Base-by-base conservation (phyloP, 2,329 filamentous ascomycete species). In the Fusarium continuum region DNA sequence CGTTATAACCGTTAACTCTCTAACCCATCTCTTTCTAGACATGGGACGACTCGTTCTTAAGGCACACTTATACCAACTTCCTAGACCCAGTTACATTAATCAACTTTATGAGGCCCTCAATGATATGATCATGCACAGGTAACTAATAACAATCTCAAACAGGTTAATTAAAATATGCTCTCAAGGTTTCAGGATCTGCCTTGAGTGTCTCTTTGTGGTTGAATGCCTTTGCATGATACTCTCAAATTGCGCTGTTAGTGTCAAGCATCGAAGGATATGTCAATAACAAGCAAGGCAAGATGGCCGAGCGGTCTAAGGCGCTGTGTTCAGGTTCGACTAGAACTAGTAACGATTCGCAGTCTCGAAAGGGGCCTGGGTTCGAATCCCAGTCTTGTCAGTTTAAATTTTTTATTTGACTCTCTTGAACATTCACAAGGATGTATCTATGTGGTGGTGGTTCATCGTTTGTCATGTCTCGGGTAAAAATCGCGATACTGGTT, bases 281-380 rank as follows among this genome's bases (percentile, higher is more conserved):
- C n/a, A 45, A 53, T 17, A 45, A 53, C 26, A 39, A 45, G 8
- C 8, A 53, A 54, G 56, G 56, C 47, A 60, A 60, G 56, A 60
- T 60, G 56, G 56, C 56, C 56, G 56, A 60, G 56, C 56, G 56
- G 63, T 66, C 64, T 67, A 59, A 68, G 58, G 61, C 44, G 57
- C 63, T 66, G 63, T 66, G 63, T 66, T 66, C 63, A 66, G 63
- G 63, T 66, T 63, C 46, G 8, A 65, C 46, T 20, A 1, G 40
- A 59, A 60, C 47, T 34, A 51, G 48, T 20, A 26, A 66, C 62
- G 53, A 65, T 52, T 66, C 63, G 63, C 63, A 66, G 63, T 66
- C 63, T 66, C 57, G 63, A 55, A 65, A 65, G 53, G 55, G 63
- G 63, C 63, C 47, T 62, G 61, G 52, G 63, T 66, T 66, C 63